phyloP scores from a whole-genome alignment of 371 early-diverging fungal species.

The Saksenaea oblongispora region DNA sequence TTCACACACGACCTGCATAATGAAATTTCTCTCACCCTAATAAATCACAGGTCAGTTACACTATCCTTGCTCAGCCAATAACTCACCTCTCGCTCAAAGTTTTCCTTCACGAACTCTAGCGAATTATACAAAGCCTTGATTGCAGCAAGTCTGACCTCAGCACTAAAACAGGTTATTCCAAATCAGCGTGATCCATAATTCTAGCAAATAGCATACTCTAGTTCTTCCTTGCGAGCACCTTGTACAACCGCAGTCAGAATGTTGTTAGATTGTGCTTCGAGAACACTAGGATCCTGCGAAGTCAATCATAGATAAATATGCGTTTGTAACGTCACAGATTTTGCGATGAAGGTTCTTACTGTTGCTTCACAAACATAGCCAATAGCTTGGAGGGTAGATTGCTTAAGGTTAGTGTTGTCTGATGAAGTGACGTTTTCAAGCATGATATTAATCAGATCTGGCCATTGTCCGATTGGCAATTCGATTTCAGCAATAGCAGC shows the following conservation, averaged over 20 bases:
- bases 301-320: not conserved
- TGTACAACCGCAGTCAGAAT: conserved; percentile 93
- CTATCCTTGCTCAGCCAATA: conserved; percentile 3
- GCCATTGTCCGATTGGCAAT: conserved; percentile 83
- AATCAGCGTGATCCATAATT: not conserved
- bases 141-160: conserved; percentile 86
- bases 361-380: conserved; percentile 91
- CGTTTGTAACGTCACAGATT: not conserved
- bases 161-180: conserved; percentile 37
- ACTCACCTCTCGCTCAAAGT: conserved; percentile 83
- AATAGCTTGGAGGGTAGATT: conserved; percentile 82
- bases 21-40: conserved; percentile 90
- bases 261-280: conserved; percentile 77
- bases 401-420: conserved; percentile 65
- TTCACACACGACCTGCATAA: conserved; percentile 98
- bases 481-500: conserved; percentile 93
- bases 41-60: not conserved
- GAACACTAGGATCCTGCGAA: conserved; percentile 72
- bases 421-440: conserved; percentile 68
- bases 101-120: conserved; percentile 87
- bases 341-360: conserved; percentile 48
- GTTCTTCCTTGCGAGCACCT: conserved; percentile 90
- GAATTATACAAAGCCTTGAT: conserved; percentile 90
- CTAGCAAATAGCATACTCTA: conserved; percentile 44
- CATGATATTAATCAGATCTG: conserved; percentile 78